Evolutionary conservation across 176 grass and related monocot genomes (phyloP).

Genomic region (Carex myosuroides): DNA sequence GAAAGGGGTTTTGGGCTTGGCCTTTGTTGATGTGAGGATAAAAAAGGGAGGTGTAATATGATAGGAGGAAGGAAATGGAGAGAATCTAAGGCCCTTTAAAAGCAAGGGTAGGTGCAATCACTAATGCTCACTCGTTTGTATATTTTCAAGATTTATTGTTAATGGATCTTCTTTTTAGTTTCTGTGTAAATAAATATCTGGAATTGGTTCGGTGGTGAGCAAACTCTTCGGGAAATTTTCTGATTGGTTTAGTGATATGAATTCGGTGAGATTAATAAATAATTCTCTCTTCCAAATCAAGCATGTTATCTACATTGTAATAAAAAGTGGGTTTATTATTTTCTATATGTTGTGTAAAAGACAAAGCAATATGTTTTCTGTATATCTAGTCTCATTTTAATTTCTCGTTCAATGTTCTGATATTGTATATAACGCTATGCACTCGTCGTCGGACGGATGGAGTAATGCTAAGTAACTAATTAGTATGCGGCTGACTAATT

Average conservation of each 20-base stretch:
- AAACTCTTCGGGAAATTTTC: background rate
- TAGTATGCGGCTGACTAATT: too few species aligned
- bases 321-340: background rate
- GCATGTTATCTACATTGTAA: background rate
- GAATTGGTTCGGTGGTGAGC: background rate
- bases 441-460: too few species aligned
- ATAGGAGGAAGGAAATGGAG: conserved; percentile 26
- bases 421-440: too few species aligned
- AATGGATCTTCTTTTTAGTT: conserved; percentile 6
- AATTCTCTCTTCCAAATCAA: background rate
- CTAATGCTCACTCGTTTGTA: background rate
- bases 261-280: background rate
- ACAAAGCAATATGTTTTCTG: background rate
- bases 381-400: background rate
- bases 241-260: background rate
- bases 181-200: background rate
- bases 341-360: background rate
- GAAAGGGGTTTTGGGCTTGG: conserved; percentile 17
- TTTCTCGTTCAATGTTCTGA: background rate
- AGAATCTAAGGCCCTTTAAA: conserved; percentile 24
- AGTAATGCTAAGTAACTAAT: too few species aligned
- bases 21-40: conserved; percentile 5
- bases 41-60: conserved; percentile 19
- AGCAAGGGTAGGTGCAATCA: conserved; percentile 24
- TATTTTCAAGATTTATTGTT: background rate